Evolutionary conservation across 2,329 filamentous ascomycete species (phyloP).

Genomic region (Monosporascus sp.): DNA sequence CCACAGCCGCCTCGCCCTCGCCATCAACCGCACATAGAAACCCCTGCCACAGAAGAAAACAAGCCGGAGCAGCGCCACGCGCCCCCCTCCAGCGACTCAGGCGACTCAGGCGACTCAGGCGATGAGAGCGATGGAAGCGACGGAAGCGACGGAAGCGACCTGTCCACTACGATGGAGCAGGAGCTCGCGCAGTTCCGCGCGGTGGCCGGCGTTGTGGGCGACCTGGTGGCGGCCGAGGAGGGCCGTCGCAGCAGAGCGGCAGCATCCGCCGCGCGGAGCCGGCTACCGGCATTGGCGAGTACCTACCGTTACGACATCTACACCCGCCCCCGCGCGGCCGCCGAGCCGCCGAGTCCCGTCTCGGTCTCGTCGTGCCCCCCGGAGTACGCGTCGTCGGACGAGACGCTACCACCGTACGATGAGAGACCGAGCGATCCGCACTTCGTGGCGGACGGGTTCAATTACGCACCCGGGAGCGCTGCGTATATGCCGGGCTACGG

Average conservation of each 20-base stretch:
- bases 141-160: neutral
- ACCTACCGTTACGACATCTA: conserved; percentile 2
- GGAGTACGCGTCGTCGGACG: conserved; percentile 29
- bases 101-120: conserved; percentile 5
- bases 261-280: neutral
- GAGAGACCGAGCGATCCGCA: conserved; percentile 25
- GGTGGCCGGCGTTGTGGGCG: conserved; percentile 40
- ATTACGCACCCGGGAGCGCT: conserved; percentile 30
- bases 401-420: conserved; percentile 39
- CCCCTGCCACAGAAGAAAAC: too few species aligned
- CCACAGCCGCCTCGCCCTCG: too few species aligned
- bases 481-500: conserved; percentile 19
- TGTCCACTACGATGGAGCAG: conserved; percentile 39
- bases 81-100: too few species aligned
- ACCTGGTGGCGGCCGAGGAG: conserved; percentile 41
- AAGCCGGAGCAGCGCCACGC: too few species aligned
- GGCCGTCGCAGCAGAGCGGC: conserved; percentile 11
- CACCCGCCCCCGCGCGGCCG: conserved; percentile 13
- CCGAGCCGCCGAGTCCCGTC: conserved; percentile 20
- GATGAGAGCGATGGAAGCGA: conserved; percentile 25
- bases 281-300: conserved; percentile 8
- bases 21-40: too few species aligned
- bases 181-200: conserved; percentile 44
- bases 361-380: conserved; percentile 20
- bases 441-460: conserved; percentile 39